These are phyloP conservation scores for Arxiozyma telluris DNA, from an alignment of 1,139 yeast genomes.

Conservation along the genomic window DNA sequence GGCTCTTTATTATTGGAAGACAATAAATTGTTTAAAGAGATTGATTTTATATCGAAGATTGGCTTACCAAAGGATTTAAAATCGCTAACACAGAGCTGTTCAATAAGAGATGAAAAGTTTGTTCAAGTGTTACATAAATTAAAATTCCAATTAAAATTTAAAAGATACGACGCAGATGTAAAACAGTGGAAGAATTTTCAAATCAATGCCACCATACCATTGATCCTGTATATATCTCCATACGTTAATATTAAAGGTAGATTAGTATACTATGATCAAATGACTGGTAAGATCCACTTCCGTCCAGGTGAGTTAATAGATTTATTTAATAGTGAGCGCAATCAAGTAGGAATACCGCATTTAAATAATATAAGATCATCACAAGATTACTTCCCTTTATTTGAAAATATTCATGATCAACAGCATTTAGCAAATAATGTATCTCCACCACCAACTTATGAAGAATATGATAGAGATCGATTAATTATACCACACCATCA, in stretches of 20 bases:
- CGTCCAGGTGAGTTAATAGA: slow-evolving; percentile 29
- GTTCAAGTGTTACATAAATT: slow-evolving; percentile 31
- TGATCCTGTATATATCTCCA: slow-evolving; percentile 49
- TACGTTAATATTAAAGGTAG: slow-evolving; percentile 45
- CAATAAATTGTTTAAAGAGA: slow-evolving; percentile 37
- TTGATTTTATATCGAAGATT: slow-evolving; percentile 43
- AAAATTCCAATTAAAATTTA: slow-evolving; percentile 17
- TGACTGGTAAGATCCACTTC: slow-evolving; percentile 41
- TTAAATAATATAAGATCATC: background rate
- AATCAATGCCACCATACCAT: slow-evolving; percentile 49
- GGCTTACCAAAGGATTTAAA: slow-evolving; percentile 45
- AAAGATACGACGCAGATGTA: slow-evolving; percentile 7
- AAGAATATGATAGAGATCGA: slow-evolving; percentile 14
- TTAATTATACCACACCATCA: slow-evolving; percentile 1
- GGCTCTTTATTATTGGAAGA: slow-evolving; percentile 27
- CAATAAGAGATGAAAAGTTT: slow-evolving; percentile 36
- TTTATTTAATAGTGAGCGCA: slow-evolving; percentile 14
- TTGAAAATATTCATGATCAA: background rate
- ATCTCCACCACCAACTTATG: slow-evolving; percentile 18
- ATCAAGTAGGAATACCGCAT: background rate
- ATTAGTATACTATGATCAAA: slow-evolving; percentile 42
- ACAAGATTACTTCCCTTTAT: background rate
- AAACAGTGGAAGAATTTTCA: slow-evolving; percentile 16
- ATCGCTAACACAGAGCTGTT: slow-evolving; percentile 51
- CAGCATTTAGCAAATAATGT: background rate